phyloP scores from a whole-genome alignment of 2,329 filamentous ascomycete genomes.

The Stemphylium beticola region DNA sequence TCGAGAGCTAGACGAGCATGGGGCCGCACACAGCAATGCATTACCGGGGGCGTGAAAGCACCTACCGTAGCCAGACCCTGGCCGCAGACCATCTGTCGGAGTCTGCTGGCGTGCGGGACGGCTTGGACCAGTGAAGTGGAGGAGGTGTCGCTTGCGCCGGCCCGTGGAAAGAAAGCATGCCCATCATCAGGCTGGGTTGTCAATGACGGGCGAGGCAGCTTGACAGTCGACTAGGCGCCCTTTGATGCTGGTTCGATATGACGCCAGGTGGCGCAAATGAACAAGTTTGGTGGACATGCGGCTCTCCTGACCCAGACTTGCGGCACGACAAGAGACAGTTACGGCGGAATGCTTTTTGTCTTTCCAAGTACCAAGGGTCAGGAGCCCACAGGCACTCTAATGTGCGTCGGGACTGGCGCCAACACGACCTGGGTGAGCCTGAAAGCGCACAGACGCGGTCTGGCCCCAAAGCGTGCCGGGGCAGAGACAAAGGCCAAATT shows the following conservation, averaged over 20 bases:
- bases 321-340: conserved; percentile 41
- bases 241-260: conserved; percentile 6
- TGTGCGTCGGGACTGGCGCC: conserved; percentile 46
- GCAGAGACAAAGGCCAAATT: conserved; percentile 40
- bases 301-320: conserved; percentile 43
- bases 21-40: conserved; percentile 44
- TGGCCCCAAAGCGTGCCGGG: conserved; percentile 39
- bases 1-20: conserved; percentile 39
- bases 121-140: conserved; percentile 48
- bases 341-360: conserved; percentile 32
- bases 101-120: conserved; percentile 48
- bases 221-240: conserved; percentile 1
- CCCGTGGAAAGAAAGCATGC: conserved; percentile 30
- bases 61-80: conserved; percentile 44
- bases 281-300: conserved; percentile 29
- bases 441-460: conserved; percentile 42
- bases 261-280: conserved; percentile 13
- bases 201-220: conserved; percentile 13
- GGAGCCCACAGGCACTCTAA: conserved; percentile 32
- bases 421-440: conserved; percentile 32
- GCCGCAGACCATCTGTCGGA: conserved; percentile 41
- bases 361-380: conserved; percentile 45
- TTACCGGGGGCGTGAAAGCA: conserved; percentile 39
- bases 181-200: conserved; percentile 19
- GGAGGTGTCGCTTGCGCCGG: conserved; percentile 47